These are phyloP conservation scores for Aspergillus nanangensis DNA, from an alignment of 495 filamentous ascomycete species.

Conservation along the genomic window DNA sequence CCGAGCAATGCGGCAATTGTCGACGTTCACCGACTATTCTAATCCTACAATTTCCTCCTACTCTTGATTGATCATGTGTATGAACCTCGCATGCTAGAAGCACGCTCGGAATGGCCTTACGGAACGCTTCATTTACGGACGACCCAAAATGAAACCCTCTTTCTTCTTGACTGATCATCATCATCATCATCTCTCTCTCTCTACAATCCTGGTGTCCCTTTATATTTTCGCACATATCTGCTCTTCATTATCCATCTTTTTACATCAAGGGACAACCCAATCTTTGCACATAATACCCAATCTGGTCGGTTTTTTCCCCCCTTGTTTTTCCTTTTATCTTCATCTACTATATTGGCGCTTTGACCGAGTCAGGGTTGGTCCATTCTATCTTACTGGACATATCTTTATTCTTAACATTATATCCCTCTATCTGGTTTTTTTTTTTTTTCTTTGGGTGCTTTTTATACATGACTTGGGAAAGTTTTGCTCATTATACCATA, in stretches of 20 bases:
- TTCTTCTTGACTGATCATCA: not conserved
- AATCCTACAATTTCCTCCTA: constrained; percentile 4
- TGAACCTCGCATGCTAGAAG: not conserved
- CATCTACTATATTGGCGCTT: no score
- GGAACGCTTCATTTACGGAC: not conserved
- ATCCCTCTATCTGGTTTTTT: not conserved
- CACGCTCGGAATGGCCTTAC: not conserved
- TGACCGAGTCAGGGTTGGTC: no score
- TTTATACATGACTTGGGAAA: not conserved
- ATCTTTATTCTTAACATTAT: not conserved
- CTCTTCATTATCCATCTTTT: no score
- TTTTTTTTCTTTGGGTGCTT: not conserved
- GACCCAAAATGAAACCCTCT: not conserved
- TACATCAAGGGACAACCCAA: no score
- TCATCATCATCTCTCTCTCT: not conserved
- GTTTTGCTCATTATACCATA: not conserved
- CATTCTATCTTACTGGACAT: no score
- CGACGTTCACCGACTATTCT: constrained; percentile 37
- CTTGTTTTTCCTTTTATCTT: no score
- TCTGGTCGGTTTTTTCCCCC: no score
- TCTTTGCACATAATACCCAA: no score
- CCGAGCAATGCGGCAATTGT: constrained; percentile 36
- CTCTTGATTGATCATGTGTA: no score
- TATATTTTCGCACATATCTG: no score
- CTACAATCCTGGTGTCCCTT: no score